These are phyloP conservation scores for Botryotinia narcissicola DNA, from an alignment of 2,329 filamentous ascomycete species.

Conservation along the genomic window DNA sequence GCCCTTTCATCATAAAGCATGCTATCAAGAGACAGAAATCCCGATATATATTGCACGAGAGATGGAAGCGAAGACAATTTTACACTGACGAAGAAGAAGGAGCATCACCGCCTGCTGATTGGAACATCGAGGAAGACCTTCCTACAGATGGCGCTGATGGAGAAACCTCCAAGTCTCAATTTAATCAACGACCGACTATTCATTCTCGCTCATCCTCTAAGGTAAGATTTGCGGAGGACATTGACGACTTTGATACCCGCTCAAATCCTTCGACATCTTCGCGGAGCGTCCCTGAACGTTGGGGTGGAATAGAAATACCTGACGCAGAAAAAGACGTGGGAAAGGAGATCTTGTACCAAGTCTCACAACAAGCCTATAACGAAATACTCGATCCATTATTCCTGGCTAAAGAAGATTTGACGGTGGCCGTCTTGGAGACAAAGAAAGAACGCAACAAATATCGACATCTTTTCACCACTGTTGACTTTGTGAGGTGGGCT, in stretches of 20 bases:
- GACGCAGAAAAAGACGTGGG: slow-evolving; percentile 76
- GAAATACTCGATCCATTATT: slow-evolving; percentile 88
- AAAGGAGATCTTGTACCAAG: slow-evolving; percentile 76
- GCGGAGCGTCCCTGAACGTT: slow-evolving; percentile 67
- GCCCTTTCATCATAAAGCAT: slow-evolving; percentile 33
- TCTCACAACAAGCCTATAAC: slow-evolving; percentile 90
- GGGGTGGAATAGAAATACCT: slow-evolving; percentile 76
- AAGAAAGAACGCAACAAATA: slow-evolving; percentile 59
- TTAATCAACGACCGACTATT: slow-evolving; percentile 45
- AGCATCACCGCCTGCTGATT: slow-evolving; percentile 60
- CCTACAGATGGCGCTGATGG: slow-evolving; percentile 29
- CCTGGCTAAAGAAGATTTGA: slow-evolving; percentile 72
- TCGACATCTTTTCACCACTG: slow-evolving; percentile 47
- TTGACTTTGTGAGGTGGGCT: slow-evolving; percentile 42
- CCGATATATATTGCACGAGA: slow-evolving; percentile 53
- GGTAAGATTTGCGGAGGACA: slow-evolving; percentile 72
- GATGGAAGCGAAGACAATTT: slow-evolving; percentile 75
- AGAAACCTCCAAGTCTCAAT: slow-evolving; percentile 46
- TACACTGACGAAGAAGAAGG: slow-evolving; percentile 87
- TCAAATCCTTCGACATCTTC: slow-evolving; percentile 74
- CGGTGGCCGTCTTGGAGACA: slow-evolving; percentile 65
- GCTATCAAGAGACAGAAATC: slow-evolving; percentile 31
- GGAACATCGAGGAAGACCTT: slow-evolving; percentile 59
- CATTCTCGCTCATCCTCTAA: slow-evolving; percentile 74
- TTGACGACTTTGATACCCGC: slow-evolving; percentile 65